Conservation (phyloP, 1,284 basidiomycete species). For the Pseudozyma pruni region DNA sequence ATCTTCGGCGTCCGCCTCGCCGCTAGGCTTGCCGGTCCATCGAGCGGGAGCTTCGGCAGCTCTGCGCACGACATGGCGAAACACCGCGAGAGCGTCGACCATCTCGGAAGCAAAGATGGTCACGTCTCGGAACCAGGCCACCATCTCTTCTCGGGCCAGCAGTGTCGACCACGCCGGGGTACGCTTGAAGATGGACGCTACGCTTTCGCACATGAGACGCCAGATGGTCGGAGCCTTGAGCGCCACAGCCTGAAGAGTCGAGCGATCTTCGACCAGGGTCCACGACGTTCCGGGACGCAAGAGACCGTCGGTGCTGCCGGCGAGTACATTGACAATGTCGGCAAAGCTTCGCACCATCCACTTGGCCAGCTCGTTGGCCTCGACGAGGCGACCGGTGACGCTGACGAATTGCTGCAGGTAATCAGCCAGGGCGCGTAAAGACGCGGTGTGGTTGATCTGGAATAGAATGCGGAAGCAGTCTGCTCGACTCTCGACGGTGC, state of each 20-base stretch:
- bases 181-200: conserved; percentile 60
- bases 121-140: conserved; percentile 65
- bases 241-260: conserved; percentile 32
- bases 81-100: conserved; percentile 54
- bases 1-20: conserved; percentile 19
- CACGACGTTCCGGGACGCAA: conserved; percentile 58
- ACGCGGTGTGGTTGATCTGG: conserved; percentile 35
- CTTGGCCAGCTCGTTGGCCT: conserved; percentile 58
- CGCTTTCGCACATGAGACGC: conserved; percentile 58
- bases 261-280: conserved; percentile 43
- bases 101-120: conserved; percentile 62
- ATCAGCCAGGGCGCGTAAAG: conserved; percentile 43
- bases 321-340: conserved; percentile 63
- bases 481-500: conserved; percentile 47
- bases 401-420: conserved; percentile 49
- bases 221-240: conserved; percentile 55
- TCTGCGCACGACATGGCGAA: conserved; percentile 48
- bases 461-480: conserved; percentile 61
- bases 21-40: conserved; percentile 26
- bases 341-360: conserved; percentile 61
- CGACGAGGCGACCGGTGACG: conserved; percentile 40
- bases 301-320: conserved; percentile 60
- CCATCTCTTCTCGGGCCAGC: conserved; percentile 54
- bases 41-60: conserved; percentile 39
- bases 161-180: conserved; percentile 61